These are phyloP conservation scores for Metschnikowia cubensis DNA, from an alignment of 805 yeast species.

Conservation along the genomic window DNA sequence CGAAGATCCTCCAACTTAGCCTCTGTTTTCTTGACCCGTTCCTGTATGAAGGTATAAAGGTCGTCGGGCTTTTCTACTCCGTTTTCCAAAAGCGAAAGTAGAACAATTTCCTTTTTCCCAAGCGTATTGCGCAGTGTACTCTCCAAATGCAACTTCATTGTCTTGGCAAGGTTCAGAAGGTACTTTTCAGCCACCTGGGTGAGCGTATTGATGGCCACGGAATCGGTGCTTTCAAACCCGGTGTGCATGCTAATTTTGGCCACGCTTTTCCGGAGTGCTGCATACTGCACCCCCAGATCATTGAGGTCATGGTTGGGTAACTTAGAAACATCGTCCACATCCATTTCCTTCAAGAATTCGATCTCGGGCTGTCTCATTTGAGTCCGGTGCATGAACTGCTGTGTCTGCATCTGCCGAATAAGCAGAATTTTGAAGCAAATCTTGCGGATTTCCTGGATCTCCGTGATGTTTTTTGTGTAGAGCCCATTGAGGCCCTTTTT, in stretches of 20 bases:
- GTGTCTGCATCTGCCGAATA: conserved; percentile 87
- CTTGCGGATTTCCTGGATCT: conserved; percentile 85
- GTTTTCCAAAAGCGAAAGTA: conserved; percentile 70
- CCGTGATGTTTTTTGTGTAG: conserved; percentile 60
- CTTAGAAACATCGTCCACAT: conserved; percentile 80
- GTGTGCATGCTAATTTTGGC: conserved; percentile 83
- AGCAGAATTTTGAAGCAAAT: conserved; percentile 84
- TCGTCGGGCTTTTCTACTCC: conserved; percentile 81
- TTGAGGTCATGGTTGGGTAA: conserved; percentile 63
- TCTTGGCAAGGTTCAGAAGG: conserved; percentile 65
- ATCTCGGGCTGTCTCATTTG: conserved; percentile 69
- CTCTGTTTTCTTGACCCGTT: conserved; percentile 66
- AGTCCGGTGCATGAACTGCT: conserved; percentile 67
- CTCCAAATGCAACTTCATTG: conserved; percentile 70
- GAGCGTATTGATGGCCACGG: conserved; percentile 70
- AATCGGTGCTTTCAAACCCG: conserved; percentile 84
- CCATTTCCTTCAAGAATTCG: conserved; percentile 58
- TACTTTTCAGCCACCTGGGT: conserved; percentile 83
- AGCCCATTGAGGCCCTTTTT: conserved; percentile 58
- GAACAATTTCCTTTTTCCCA: conserved; percentile 43
- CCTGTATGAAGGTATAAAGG: conserved; percentile 67
- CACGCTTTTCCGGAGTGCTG: conserved; percentile 63
- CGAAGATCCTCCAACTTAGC: conserved; percentile 67
- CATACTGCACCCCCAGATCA: conserved; percentile 57
- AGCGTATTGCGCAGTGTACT: conserved; percentile 47